Conservation (phyloP, 192 early-diverging fungal species). For the Bifiguratus adelaidae region DNA sequence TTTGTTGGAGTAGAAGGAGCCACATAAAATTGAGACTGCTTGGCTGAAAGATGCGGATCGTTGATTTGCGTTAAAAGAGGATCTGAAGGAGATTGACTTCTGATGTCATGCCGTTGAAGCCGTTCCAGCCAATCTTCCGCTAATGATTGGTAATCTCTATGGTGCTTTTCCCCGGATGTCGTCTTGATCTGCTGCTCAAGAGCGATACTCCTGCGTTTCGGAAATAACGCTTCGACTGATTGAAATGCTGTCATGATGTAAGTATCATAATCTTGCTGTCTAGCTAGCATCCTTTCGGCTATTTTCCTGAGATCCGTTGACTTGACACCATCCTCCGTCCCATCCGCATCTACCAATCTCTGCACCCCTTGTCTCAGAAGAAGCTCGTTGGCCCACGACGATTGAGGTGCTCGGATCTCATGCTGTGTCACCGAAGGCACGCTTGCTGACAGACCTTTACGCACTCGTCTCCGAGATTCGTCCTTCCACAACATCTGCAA, state of each 20-base stretch:
- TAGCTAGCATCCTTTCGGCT: neutral
- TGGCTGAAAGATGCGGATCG: too few relatives aligned
- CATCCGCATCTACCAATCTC: neutral
- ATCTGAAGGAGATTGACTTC: too few relatives aligned
- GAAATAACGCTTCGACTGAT: constrained; percentile 23
- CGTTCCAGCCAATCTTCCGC: too few relatives aligned
- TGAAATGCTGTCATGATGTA: constrained; percentile 32
- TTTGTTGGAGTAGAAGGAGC: too few relatives aligned
- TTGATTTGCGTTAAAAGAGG: too few relatives aligned
- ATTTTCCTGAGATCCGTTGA: neutral
- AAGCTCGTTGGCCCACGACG: constrained; percentile 6
- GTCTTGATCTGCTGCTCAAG: neutral
- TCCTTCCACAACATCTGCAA: constrained; percentile 53
- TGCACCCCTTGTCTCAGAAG: constrained; percentile 2
- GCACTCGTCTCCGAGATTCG: constrained; percentile 32
- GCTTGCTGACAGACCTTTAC: neutral
- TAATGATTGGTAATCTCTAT: too few relatives aligned
- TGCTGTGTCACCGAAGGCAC: constrained; percentile 2
- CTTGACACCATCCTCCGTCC: neutral
- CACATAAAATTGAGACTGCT: too few relatives aligned
- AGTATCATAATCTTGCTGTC: neutral
- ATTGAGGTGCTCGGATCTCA: neutral
- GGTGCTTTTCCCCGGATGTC: too few relatives aligned
- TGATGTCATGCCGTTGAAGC: too few relatives aligned
- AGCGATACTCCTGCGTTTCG: neutral